Percentiles rank a stretch among this genome's conserved stretches.
These are phyloP conservation scores for Euclidium syriacum DNA, from an alignment of 345 rosid species.

Conservation along the genomic window DNA sequence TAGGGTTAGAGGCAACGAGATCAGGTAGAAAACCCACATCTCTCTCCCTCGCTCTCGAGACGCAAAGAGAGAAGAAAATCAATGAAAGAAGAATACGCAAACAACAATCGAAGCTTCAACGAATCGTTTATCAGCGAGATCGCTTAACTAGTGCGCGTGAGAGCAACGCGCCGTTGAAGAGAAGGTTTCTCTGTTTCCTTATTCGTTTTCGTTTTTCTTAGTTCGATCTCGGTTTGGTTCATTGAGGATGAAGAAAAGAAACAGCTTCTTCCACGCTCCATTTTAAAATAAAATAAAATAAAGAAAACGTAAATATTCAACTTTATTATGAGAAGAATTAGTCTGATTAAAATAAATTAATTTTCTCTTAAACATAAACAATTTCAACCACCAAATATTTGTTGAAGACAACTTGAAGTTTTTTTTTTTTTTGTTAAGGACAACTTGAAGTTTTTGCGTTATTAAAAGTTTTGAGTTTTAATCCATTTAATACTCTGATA, in stretches of 20 bases:
- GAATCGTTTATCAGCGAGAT: conserved; percentile 11
- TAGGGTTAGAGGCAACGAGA: conserved; percentile 92
- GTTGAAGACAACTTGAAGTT: too few species aligned
- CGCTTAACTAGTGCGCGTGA: conserved; percentile 24
- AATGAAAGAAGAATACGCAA: background rate
- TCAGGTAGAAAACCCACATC: conserved; percentile 99
- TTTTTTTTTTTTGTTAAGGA: background rate
- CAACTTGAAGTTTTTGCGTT: background rate
- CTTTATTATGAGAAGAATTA: conserved; percentile 13
- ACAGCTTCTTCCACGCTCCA: background rate
- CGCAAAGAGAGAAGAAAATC: background rate
- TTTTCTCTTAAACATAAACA: background rate
- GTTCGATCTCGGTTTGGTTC: conserved; percentile 21
- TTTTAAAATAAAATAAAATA: too few species aligned
- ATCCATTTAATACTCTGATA: background rate
- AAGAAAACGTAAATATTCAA: conserved; percentile 11
- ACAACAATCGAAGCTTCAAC: background rate
- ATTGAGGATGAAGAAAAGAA: background rate
- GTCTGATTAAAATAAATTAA: background rate
- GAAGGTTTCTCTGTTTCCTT: background rate
- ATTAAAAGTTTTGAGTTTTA: background rate
- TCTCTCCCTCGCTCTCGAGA: conserved; percentile 3
- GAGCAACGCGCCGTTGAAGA: conserved; percentile 20
- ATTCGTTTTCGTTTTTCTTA: background rate
- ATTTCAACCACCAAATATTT: background rate